Base-by-base conservation (phyloP, 805 yeast genomes). In the Candida alai region DNA sequence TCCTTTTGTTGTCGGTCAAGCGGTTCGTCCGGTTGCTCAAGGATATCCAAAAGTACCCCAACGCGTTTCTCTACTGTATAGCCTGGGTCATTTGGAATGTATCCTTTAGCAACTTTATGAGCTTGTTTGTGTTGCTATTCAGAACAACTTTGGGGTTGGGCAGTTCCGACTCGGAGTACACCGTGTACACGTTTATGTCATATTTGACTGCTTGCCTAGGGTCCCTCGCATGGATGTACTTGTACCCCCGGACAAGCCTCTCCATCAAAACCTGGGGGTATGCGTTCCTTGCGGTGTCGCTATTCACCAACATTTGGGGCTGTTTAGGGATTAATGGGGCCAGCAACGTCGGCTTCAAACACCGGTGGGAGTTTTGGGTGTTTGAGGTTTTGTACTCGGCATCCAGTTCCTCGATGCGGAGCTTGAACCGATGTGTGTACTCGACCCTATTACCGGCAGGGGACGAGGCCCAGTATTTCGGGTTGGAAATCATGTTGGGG, bases 1-100 rank as follows among this genome's bases (percentile, higher is more conserved):
- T 62, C 19, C 21, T 57, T 4, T 40, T 54, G n/a, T 32, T 62
- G 18, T 43, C 60, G 1, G 31, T 53, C 7, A 56, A 52, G 26
- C 43, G 68, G 30, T 46, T 58, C 26, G 32, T 48, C 30, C 5
- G 10, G 1, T 39, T 63, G 36, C 11, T 55, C 10, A 47, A 41
- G 22, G 38, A 51, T 18, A 56, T 64, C 15, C 41, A 42, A 15
- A 37, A 47, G 28, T 56, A 60, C 37, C 60, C 60, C 4, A 40
- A 63, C 32, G 70, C 68, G 0, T 60, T 60, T 34, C 19, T 54
- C 8, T 48, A 57, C 18, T 60, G 66, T 46, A 24, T 62, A n/a
- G 52, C 62, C 1, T 65, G 70, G 70, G 68, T 65, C 2, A 48
- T 64, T 17, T 65, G 71, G 70, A 63, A 65, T 34, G 56, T 63